phyloP scores from a whole-genome alignment of 768 basidiomycete genomes.

The Termitomyces heimii region DNA sequence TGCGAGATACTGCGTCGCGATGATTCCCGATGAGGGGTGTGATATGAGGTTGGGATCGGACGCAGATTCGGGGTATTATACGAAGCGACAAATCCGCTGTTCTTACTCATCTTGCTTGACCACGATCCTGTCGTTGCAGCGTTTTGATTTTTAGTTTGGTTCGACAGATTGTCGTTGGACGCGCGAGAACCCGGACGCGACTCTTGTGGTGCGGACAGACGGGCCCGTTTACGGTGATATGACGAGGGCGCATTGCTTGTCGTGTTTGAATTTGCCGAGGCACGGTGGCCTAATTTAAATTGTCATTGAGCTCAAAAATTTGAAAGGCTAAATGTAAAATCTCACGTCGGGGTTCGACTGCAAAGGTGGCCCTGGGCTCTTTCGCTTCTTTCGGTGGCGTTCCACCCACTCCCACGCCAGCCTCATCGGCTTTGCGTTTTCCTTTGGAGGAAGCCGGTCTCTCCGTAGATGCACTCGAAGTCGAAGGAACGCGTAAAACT shows the following conservation, averaged over 20 bases:
- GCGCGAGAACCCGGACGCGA: conserved; percentile 29
- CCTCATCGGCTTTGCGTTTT: conserved; percentile 71
- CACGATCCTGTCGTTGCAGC: conserved; percentile 41
- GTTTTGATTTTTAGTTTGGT: conserved; percentile 18
- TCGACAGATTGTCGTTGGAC: conserved; percentile 21
- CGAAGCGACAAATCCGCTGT: conserved; percentile 16
- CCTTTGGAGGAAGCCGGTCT: conserved; percentile 40
- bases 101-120: conserved; percentile 36
- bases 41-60: conserved; percentile 16
- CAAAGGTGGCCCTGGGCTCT: conserved; percentile 53
- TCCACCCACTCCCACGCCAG: conserved; percentile 41
- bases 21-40: conserved; percentile 22
- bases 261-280: conserved; percentile 39
- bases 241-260: conserved; percentile 55
- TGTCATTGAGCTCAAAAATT: conserved; percentile 14
- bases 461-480: conserved; percentile 22
- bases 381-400: conserved; percentile 62
- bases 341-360: conserved; percentile 58
- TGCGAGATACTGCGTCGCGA: conserved; percentile 58
- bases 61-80: conserved; percentile 16
- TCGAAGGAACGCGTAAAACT: conserved; percentile 19
- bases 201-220: conserved; percentile 41
- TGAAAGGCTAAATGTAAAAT: conserved; percentile 14
- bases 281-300: conserved; percentile 38
- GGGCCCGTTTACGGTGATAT: conserved; percentile 65